Evolutionary conservation across 306 rosid genomes (phyloP), one percentile per base, ranked within the genome.

Genomic region (Mucuna pruriens): DNA sequence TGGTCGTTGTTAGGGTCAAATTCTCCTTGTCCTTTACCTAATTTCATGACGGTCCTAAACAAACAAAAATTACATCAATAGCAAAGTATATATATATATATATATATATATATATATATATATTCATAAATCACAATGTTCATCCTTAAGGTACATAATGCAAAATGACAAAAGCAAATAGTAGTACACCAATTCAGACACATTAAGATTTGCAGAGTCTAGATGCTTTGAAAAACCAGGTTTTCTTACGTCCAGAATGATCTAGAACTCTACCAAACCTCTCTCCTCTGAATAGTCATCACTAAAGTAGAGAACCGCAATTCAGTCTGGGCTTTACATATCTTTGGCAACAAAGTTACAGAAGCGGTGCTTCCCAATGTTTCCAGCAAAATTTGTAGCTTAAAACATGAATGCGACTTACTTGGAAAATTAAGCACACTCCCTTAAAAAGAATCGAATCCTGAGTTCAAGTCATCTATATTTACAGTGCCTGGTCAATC

Each of bases 401-500:
- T 55, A 54, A 54, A 40, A 23, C 76, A 65, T 19, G 80, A 65
- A 48, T 45, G 40, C 44, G 7, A 12, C 64, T 72, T 39, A 33
- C 12, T 64, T 19, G 8, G 10, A 51, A 3, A 54, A 20, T 51
- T 60, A 70, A 68, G 62, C 39, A 42, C 25, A 22, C 57, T 22
- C 29, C 62, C 49, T 23, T 17, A 17, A 74, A 34, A 46, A 7
- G 9, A 79, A 60, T 51, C 51, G 55, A 75, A 75, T 49, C 17
- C 48, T 16, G 1, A 20, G 19, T 77, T 36, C 7, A 71, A 54
- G 16, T 62, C n/a, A 23, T 51, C 67, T 34, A 65, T 63, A 81
- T 71, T 55, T 67, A 72, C 78, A 81, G 57, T 73, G 72, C 74
- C 17, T 2, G 33, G 71, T 78, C 51, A 48, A 75, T 51, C 49